Base-by-base conservation (phyloP, 192 early-diverging fungal genomes). In the Obelidium mucronatum region DNA sequence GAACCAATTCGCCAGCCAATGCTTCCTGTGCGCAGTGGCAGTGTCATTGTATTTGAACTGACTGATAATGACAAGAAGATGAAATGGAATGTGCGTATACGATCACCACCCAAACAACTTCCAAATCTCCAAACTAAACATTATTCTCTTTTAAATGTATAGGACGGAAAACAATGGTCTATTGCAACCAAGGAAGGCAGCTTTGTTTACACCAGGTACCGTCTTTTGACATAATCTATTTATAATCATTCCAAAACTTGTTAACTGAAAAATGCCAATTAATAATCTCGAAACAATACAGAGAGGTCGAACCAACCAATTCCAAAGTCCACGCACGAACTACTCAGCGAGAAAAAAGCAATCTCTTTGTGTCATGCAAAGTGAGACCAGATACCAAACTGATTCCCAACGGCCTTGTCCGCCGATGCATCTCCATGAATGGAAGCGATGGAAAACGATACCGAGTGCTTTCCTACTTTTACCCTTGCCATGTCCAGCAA, bases 391-490 rank as follows among this genome's bases (percentile, higher is more conserved):
- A 15, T 17, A 64, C 62, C 6, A 33, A 64, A 8, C 62, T 64
- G 17, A 36, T 64, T 6, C 62, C 62, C 35, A 64, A 64, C 37
- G 62, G 62, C 17, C 17, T 64, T 8, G 62, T 36, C 1, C 11
- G 26, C 31, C 30, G 62, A 19, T 37, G 33, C 35, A 37, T 64
- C 17, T 39, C 62, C 19, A 19, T 64, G 62, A 34, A 35, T 26
- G 62, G 62, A 0, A 37, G 34, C 26, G 62, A 64, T 64, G 36
- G 36, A 22, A 64, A 64, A 39, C 62, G 62, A 40, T 64, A 64
- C 37, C 62, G 62, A 30, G 62, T 64, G 17, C 15, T 64, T 13
- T 64, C 62, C 1, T 64, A 64, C 36, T 64, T 64, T 37, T 64
- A 64, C 35, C 62, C 62, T n/a, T 39, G 37, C 62, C 34, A 64